These are phyloP conservation scores for Saccharomyces hybrid DNA, from an alignment of 1,139 yeast species.

Conservation along the genomic window DNA sequence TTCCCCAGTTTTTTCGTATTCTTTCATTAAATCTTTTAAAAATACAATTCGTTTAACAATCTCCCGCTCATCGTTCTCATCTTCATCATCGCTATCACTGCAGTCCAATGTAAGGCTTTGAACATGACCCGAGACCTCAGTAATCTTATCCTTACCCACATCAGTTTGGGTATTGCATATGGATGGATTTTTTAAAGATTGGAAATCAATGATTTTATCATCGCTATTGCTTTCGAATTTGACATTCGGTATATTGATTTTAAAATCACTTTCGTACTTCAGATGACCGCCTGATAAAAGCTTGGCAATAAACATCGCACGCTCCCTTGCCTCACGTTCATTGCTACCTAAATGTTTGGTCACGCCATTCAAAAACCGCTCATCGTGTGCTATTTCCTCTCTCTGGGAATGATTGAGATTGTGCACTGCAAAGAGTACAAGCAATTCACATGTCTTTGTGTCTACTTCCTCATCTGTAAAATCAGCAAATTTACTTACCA, in stretches of 20 bases:
- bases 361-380: slow-evolving; percentile 30
- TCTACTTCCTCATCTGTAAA: slow-evolving; percentile 11
- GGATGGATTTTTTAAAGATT: slow-evolving; percentile 7
- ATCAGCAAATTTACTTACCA: slow-evolving; percentile 13
- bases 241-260: slow-evolving; percentile 20
- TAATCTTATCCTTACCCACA: neutral
- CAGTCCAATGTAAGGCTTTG: slow-evolving; percentile 11
- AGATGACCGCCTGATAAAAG: slow-evolving; percentile 28
- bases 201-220: slow-evolving; percentile 20
- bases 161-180: neutral
- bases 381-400: slow-evolving; percentile 19
- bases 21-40: slow-evolving; percentile 32
- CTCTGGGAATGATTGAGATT: slow-evolving; percentile 11
- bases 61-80: slow-evolving; percentile 17
- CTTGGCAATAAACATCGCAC: slow-evolving; percentile 37
- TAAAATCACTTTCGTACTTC: slow-evolving; percentile 29
- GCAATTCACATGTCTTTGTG: slow-evolving; percentile 16
- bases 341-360: slow-evolving; percentile 31
- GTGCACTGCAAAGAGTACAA: slow-evolving; percentile 21
- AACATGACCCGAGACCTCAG: neutral
- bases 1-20: slow-evolving; percentile 18
- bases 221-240: slow-evolving; percentile 2
- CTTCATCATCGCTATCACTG: slow-evolving; percentile 22
- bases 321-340: slow-evolving; percentile 25
- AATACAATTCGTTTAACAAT: slow-evolving; percentile 24